Base-by-base conservation (phyloP, 2,329 filamentous ascomycete species). In the Aspergillus aculeatinus region DNA sequence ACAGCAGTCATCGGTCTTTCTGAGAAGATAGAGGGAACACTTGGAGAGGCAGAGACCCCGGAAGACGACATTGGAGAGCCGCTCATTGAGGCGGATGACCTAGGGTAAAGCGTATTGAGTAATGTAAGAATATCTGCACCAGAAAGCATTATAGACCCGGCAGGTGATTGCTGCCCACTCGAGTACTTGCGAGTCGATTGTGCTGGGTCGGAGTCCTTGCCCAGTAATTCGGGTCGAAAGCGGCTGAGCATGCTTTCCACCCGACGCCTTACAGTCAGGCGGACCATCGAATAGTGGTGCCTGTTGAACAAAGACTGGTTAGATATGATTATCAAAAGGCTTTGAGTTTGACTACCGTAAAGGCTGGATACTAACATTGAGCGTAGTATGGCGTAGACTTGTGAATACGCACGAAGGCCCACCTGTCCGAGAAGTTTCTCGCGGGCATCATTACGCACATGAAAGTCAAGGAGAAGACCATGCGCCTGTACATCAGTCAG, bases 381-480 rank as follows among this genome's bases (percentile, higher is more conserved):
- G 74, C 85, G 85, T 60, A 86, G 83, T 77, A 92, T 87, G 69
- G 93, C 90, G 61, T 90, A 86, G 12, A 94, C 91, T 64, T 91
- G 84, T 69, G 90, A 88, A 71, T 93, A 89, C 53, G 91, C 89
- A 63, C 89, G 87, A 72, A 90, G 87, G 58, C 90, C 92, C 59
- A 97, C 89, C 72, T 94, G 89, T 63, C 84, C 83, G 60, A 87
- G 78, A 52, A 88, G 83, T 64, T 82, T 93, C 70, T 96, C 90
- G 48, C 95, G 87, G 48, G 92, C 92, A 76, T 94, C 92, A 67
- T 96, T 91, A 53, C 90, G 93, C 68, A 98, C 92, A 77, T 96
- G 91, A 74, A 96, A 94, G 69, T 96, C 91, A 59, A 91, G 85
- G 80, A 98, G 88, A 63, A 87, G 80, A 52, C 83, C 83, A 60